Evolutionary conservation across 164 flowering plant species (phyloP).

Genomic region (Liquidambar formosana): DNA sequence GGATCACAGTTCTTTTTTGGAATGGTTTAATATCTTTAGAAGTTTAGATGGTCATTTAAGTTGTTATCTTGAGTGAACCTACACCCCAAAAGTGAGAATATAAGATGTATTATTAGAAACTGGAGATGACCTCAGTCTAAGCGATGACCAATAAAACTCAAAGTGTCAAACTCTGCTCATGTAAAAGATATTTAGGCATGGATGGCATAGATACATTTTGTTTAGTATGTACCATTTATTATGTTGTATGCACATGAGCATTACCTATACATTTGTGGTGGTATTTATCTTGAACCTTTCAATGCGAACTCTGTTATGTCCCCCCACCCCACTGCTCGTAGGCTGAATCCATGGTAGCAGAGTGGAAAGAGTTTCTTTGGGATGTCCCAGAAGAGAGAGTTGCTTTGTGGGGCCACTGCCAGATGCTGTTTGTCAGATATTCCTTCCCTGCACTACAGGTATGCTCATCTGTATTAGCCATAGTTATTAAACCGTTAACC

Average conservation of each 20-base stretch:
- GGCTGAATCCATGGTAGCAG: constrained; percentile 99
- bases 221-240: too few relatives aligned
- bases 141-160: too few relatives aligned
- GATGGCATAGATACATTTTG: too few relatives aligned
- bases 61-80: too few relatives aligned
- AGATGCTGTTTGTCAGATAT: constrained; percentile 77
- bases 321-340: constrained; percentile 17
- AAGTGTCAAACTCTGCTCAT: too few relatives aligned
- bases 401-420: constrained; percentile 97
- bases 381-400: constrained; percentile 98
- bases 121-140: too few relatives aligned
- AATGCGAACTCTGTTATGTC: constrained; percentile 1
- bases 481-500: neutral
- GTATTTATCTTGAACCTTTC: neutral
- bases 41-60: too few relatives aligned
- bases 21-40: too few relatives aligned
- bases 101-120: too few relatives aligned
- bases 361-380: constrained; percentile 99
- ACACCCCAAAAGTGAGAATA: too few relatives aligned
- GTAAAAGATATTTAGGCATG: too few relatives aligned
- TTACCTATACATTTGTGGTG: neutral
- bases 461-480: neutral
- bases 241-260: neutral
- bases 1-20: neutral
- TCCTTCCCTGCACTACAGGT: constrained; percentile 90